These are phyloP conservation scores for Lathyrus tuberosus DNA, from an alignment of 306 rosid genomes.

Conservation along the genomic window DNA sequence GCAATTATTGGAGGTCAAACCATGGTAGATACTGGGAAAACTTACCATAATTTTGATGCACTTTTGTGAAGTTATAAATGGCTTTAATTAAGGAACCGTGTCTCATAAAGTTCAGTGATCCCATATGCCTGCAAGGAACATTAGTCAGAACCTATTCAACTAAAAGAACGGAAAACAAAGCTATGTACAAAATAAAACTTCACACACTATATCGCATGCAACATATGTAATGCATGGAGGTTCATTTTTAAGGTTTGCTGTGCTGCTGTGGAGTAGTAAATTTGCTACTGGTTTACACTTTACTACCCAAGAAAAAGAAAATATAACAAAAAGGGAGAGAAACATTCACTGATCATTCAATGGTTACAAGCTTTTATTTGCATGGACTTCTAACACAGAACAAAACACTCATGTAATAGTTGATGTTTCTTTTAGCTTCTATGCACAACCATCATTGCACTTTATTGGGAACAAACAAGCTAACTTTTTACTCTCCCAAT, in stretches of 20 bases:
- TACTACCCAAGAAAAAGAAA: neutral
- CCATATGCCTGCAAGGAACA: slow-evolving; percentile 72
- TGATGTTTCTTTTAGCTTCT: slow-evolving; percentile 29
- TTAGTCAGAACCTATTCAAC: slow-evolving; percentile 33
- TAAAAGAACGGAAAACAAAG: neutral
- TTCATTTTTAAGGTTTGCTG: slow-evolving; percentile 11
- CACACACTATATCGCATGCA: slow-evolving; percentile 15
- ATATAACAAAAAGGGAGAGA: slow-evolving; percentile 16
- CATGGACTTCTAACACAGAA: slow-evolving; percentile 20
- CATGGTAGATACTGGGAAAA: slow-evolving; percentile 13
- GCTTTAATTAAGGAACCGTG: slow-evolving; percentile 77
- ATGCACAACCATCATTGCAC: slow-evolving; percentile 15
- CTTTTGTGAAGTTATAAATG: slow-evolving; percentile 63
- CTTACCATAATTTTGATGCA: slow-evolving; percentile 83
- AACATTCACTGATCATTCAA: slow-evolving; percentile 8
- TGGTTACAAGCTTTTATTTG: slow-evolving; percentile 21
- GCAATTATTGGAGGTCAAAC: slow-evolving; percentile 9
- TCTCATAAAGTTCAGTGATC: slow-evolving; percentile 66
- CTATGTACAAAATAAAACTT: slow-evolving; percentile 15
- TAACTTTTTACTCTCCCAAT: neutral
- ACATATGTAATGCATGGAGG: slow-evolving; percentile 7
- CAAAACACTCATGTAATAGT: slow-evolving; percentile 13
- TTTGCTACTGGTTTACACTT: slow-evolving; percentile 22
- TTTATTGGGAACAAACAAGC: slow-evolving; percentile 11
- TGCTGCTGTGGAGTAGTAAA: slow-evolving; percentile 2